Conservation (phyloP, 208 protist species). For the Tritrichomonas foetus region DNA sequence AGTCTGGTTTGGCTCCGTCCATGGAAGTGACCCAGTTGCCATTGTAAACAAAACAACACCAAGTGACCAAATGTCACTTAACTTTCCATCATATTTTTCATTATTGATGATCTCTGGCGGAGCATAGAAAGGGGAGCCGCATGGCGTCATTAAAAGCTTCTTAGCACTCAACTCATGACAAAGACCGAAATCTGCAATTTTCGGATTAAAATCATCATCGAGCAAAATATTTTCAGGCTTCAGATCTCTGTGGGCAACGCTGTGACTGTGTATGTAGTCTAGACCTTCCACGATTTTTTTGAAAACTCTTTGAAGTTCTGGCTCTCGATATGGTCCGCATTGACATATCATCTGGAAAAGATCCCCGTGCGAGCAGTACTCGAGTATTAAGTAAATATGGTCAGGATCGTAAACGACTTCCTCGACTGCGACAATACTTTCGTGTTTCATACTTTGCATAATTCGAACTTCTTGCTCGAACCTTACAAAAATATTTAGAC, state of each 20-base stretch:
- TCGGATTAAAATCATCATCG: background rate
- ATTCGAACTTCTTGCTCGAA: conserved; percentile 34
- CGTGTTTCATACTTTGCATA: background rate
- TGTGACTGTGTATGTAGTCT: background rate
- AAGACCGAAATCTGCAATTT: background rate
- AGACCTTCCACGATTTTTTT: background rate
- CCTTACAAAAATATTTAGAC: background rate
- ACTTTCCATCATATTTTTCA: background rate
- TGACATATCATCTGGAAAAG: background rate
- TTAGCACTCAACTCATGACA: background rate
- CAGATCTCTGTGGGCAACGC: background rate
- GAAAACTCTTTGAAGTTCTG: background rate
- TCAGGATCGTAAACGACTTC: background rate
- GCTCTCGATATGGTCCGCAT: background rate
- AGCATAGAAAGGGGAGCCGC: conserved; percentile 3
- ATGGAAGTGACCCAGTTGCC: background rate
- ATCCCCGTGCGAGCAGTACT: background rate
- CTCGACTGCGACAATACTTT: background rate
- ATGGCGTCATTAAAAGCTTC: background rate
- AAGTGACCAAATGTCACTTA: conserved; percentile 34
- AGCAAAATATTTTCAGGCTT: too few species aligned
- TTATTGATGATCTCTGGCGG: conserved; percentile 22
- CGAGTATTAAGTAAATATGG: background rate
- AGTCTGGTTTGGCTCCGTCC: background rate
- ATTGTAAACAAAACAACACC: conserved; percentile 22